A percentile compares a stretch with the other conserved stretches of the same genome.
Evolutionary conservation across 1,139 yeast species (phyloP).

Genomic region (Blastobotrys ciferrii): DNA sequence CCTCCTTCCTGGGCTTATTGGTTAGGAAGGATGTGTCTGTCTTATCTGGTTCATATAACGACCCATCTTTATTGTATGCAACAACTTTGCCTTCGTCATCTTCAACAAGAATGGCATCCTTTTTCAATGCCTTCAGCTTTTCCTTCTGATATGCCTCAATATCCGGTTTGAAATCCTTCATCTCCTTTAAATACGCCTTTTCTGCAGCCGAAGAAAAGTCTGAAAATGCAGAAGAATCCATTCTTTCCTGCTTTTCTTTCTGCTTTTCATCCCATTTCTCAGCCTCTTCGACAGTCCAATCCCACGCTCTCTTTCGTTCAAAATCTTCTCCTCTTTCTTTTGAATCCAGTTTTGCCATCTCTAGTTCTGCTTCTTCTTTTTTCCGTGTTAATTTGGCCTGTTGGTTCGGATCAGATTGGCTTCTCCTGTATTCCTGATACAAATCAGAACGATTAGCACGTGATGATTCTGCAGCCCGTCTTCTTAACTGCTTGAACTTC

Average conservation of each 20-base stretch:
- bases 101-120: conserved; percentile 17
- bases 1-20: conserved; percentile 41
- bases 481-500: conserved; percentile 22
- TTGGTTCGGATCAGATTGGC: conserved; percentile 34
- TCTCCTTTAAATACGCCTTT: conserved; percentile 50
- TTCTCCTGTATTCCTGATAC: conserved; percentile 41
- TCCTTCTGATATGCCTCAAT: conserved; percentile 44
- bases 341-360: conserved; percentile 42
- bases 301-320: conserved; percentile 49
- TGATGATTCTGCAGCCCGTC: conserved; percentile 32
- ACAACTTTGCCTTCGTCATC: conserved; percentile 27
- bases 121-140: conserved; percentile 26
- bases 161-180: conserved; percentile 44
- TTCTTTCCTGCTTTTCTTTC: conserved; percentile 28
- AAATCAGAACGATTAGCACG: conserved; percentile 44
- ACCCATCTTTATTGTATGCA: conserved; percentile 24
- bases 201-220: conserved; percentile 56
- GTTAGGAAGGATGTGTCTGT: conserved; percentile 25
- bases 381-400: conserved; percentile 37
- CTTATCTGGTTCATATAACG: conserved; percentile 17
- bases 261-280: conserved; percentile 60
- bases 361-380: conserved; percentile 40
- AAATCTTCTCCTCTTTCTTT: conserved; percentile 42
- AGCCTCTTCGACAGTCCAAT: conserved; percentile 66
- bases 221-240: conserved; percentile 24